These are phyloP conservation scores for Candida nitratophila DNA, from an alignment of 805 yeast genomes.

Conservation along the genomic window DNA sequence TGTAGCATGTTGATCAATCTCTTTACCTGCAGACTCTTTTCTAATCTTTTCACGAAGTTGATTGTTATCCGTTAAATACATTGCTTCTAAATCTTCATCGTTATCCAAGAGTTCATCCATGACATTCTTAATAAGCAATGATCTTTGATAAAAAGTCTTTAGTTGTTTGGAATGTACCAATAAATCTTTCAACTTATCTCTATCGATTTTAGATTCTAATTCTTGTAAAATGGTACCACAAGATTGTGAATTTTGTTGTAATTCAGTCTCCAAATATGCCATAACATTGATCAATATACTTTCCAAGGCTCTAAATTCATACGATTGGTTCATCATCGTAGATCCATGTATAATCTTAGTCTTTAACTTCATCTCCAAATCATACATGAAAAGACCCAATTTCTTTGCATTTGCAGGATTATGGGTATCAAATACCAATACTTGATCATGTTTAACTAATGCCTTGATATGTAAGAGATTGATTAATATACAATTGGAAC, in stretches of 20 bases:
- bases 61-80: conserved; percentile 56
- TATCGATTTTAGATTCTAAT: conserved; percentile 71
- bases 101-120: conserved; percentile 78
- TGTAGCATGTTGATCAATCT: neutral
- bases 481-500: conserved; percentile 70
- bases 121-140: conserved; percentile 69
- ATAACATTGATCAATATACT: conserved; percentile 75
- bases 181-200: conserved; percentile 66
- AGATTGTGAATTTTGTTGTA: conserved; percentile 45
- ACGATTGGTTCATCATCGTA: conserved; percentile 37
- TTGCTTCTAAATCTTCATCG: conserved; percentile 75
- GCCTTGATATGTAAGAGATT: conserved; percentile 87
- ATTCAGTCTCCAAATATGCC: conserved; percentile 71
- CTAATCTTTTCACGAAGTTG: conserved; percentile 8
- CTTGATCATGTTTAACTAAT: conserved; percentile 69
- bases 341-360: conserved; percentile 22
- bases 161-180: conserved; percentile 67
- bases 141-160: conserved; percentile 67
- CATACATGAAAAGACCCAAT: conserved; percentile 76
- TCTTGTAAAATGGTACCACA: conserved; percentile 63
- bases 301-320: conserved; percentile 80
- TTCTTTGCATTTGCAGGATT: conserved; percentile 56
- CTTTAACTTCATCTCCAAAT: conserved; percentile 67
- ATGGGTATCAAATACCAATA: conserved; percentile 77
- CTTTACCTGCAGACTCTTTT: neutral